A percentile compares a stretch with the other conserved stretches of the same genome.
Conservation (phyloP, 352 stramenopile genomes). For the Pythium periplocum region DNA sequence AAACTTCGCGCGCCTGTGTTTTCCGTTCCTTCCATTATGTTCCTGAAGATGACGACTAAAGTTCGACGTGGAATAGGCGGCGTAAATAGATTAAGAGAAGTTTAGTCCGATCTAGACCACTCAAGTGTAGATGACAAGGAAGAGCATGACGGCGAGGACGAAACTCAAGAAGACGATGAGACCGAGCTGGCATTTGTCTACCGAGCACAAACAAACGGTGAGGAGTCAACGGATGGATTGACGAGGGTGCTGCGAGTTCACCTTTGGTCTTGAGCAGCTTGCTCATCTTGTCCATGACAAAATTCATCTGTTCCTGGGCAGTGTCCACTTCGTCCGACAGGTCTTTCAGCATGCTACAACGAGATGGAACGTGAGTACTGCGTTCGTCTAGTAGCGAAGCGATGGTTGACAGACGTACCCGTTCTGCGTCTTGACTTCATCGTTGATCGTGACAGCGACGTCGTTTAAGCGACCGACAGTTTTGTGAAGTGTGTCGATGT, state of each 20-base stretch:
- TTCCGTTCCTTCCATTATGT: background rate
- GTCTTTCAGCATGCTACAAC: conserved; percentile 67
- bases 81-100: conserved; percentile 11
- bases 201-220: too few relatives aligned
- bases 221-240: too few relatives aligned
- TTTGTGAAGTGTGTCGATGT: conserved; percentile 43
- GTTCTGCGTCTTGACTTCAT: conserved; percentile 70
- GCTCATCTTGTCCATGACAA: conserved; percentile 76
- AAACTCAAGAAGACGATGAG: conserved; percentile 67
- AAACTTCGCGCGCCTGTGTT: too few relatives aligned
- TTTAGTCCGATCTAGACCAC: background rate
- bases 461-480: conserved; percentile 52
- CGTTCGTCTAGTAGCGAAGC: background rate
- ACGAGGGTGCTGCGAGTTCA: conserved; percentile 5
- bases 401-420: conserved; percentile 32
- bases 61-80: conserved; percentile 13
- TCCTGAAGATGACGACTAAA: conserved; percentile 7
- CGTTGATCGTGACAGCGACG: conserved; percentile 69
- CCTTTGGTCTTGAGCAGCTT: conserved; percentile 80
- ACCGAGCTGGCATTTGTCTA: conserved; percentile 74
- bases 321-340: conserved; percentile 67
- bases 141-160: conserved; percentile 69
- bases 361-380: background rate
- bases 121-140: conserved; percentile 83
- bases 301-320: conserved; percentile 76